Percentiles rank a stretch among this genome's conserved stretches.
Conservation (phyloP, 495 filamentous ascomycete genomes). For the Astrocystis sublimbata region DNA sequence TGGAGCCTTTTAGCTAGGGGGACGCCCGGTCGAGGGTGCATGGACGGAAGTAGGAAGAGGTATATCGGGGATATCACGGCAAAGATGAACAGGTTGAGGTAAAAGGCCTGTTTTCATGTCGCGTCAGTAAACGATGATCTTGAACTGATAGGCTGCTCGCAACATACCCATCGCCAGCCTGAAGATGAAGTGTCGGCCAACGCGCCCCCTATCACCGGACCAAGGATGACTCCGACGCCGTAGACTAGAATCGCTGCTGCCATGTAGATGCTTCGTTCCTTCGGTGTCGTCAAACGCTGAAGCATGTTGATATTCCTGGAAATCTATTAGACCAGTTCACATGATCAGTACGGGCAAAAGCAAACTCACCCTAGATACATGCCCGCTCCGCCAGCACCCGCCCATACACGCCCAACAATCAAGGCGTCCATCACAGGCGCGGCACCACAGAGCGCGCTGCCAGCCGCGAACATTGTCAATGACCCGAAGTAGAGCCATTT, state of each 20-base stretch:
- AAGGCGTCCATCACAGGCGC: constrained; percentile 51
- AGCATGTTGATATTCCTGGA: too few species aligned
- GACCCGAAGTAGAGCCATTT: constrained; percentile 51
- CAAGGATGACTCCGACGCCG: constrained; percentile 52
- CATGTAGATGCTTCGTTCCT: constrained; percentile 45
- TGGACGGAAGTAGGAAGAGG: constrained; percentile 50
- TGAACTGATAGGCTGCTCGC: too few species aligned
- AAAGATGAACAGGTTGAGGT: constrained; percentile 64
- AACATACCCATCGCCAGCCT: too few species aligned
- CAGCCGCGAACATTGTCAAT: constrained; percentile 50
- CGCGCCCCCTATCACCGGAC: constrained; percentile 61
- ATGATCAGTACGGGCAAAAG: too few species aligned
- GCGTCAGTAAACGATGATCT: too few species aligned
- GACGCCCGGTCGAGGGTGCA: constrained; percentile 1
- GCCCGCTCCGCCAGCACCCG: constrained; percentile 42
- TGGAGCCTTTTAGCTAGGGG: neutral
- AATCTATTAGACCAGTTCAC: too few species aligned
- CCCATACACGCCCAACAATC: constrained; percentile 47
- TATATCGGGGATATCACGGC: constrained; percentile 53
- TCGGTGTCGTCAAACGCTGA: constrained; percentile 38
- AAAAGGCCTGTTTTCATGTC: constrained; percentile 62
- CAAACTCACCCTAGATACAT: constrained; percentile 56
- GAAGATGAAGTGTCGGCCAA: constrained; percentile 51
- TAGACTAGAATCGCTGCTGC: constrained; percentile 38
- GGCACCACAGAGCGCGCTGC: constrained; percentile 53